Conservation (phyloP, 345 rosid genomes). For the Eucalyptus cloeziana region DNA sequence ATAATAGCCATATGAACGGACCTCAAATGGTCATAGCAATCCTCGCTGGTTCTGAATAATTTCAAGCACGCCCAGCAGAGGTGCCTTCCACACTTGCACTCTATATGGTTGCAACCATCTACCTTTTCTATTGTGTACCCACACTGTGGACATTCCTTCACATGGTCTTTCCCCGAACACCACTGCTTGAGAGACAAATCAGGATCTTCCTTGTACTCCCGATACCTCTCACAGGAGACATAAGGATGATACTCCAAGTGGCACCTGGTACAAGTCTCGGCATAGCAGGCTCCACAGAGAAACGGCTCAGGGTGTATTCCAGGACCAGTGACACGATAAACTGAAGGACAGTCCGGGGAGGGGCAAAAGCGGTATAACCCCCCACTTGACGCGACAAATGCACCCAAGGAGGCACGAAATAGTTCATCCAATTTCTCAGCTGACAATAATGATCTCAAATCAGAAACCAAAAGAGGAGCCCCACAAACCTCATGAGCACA, state of each 20-base stretch:
- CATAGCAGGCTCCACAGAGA: constrained; percentile 62
- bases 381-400: constrained; percentile 51
- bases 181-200: constrained; percentile 72
- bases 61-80: constrained; percentile 78
- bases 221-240: constrained; percentile 61
- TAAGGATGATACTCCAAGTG: constrained; percentile 72
- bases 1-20: constrained; percentile 19
- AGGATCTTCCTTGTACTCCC: constrained; percentile 65
- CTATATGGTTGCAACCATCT: constrained; percentile 79
- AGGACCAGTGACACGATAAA: constrained; percentile 37
- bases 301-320: constrained; percentile 25
- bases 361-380: constrained; percentile 70
- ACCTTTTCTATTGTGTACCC: constrained; percentile 61
- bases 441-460: constrained; percentile 47
- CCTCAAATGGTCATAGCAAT: constrained; percentile 59
- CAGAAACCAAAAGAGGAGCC: constrained; percentile 37
- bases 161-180: constrained; percentile 59
- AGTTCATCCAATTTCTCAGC: constrained; percentile 71
- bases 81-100: constrained; percentile 75
- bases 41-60: constrained; percentile 21
- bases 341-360: constrained; percentile 78
- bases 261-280: constrained; percentile 63
- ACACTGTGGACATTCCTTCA: constrained; percentile 67
- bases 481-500: constrained; percentile 44
- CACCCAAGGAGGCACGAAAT: constrained; percentile 58